Percentiles rank a stretch among this genome's conserved stretches.
Conservation (phyloP, 805 yeast genomes). For the Pichia insulana region DNA sequence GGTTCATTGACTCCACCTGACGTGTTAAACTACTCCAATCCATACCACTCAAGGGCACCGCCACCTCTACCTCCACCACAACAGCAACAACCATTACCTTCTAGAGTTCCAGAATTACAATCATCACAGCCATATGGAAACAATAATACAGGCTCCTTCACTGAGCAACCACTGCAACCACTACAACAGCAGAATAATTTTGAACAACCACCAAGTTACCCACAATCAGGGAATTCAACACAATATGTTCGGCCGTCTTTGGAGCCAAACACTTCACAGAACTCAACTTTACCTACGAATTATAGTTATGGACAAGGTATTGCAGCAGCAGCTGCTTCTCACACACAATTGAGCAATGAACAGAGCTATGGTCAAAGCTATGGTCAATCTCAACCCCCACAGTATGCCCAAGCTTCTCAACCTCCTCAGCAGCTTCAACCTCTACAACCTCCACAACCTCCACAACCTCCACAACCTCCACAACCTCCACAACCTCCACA, state of each 20-base stretch:
- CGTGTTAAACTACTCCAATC: constrained; percentile 1
- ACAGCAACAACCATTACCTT: not conserved
- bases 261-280: too few species aligned
- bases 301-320: too few species aligned
- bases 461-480: not conserved
- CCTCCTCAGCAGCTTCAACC: not conserved
- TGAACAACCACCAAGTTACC: too few species aligned
- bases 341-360: too few species aligned
- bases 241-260: too few species aligned
- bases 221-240: too few species aligned
- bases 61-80: not conserved
- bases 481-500: not conserved
- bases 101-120: not conserved
- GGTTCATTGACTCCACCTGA: constrained; percentile 4
- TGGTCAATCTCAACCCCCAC: not conserved
- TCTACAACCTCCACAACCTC: not conserved
- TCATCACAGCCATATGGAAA: not conserved
- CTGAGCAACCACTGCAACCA: too few species aligned
- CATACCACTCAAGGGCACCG: constrained; percentile 1
- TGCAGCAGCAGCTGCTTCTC: not conserved
- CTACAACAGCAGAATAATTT: too few species aligned
- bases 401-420: not conserved
- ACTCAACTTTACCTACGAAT: too few species aligned
- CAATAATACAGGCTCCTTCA: too few species aligned
- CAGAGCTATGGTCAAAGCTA: not conserved